Base-by-base conservation (phyloP, 2,329 filamentous ascomycete species). In the Metarhizium rileyi region DNA sequence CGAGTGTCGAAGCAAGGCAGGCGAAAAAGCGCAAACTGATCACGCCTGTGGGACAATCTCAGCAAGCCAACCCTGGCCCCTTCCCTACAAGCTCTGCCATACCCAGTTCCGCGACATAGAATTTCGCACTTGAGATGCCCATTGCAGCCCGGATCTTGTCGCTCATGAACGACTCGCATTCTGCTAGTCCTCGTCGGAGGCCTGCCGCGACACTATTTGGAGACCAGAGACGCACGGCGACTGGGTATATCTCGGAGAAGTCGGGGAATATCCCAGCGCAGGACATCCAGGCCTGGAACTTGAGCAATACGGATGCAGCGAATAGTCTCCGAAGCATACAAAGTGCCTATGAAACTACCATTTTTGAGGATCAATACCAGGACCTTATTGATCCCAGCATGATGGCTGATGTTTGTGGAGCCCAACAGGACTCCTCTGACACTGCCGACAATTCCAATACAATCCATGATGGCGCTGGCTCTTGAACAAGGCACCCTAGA, bases 71-170 rank as follows among this genome's bases (percentile, higher is more conserved):
- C 10, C 40, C 46, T 16, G 14, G 33, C n/a, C 4, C 44, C 12
- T 14, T 42, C 30, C 27, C 46, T 3, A 22, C 33, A 14, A 38
- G 41, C 41, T 30, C 48, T 22, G 35, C 22, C 22, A 23, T 48
- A 43, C 42, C 48, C n/a, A 47, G 51, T 38, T 36, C 48, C 48
- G 48, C 51, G 28, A 43, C 30, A 46, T 52, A 52, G 51, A 25
- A 22, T 42, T 30, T 42, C 44, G 50, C 41, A 41, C 50, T 30
- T 43, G 38, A 47, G 25, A 42, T 50, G 26, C 41, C 45, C 14
- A 25, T 18, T 16, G 40, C 40, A 26, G 36, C 38, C 10, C 38
- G 38, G 6, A 42, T 42, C 8, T 25, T 42, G 12, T 42, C 38
- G 14, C 14, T 42, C 12, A 25, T 42, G 6, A 25, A 7, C 14